Percentiles rank a stretch among this genome's conserved stretches.
These are phyloP conservation scores for Phialocephala sp. DNA, from an alignment of 2,329 filamentous ascomycete species.

Conservation along the genomic window DNA sequence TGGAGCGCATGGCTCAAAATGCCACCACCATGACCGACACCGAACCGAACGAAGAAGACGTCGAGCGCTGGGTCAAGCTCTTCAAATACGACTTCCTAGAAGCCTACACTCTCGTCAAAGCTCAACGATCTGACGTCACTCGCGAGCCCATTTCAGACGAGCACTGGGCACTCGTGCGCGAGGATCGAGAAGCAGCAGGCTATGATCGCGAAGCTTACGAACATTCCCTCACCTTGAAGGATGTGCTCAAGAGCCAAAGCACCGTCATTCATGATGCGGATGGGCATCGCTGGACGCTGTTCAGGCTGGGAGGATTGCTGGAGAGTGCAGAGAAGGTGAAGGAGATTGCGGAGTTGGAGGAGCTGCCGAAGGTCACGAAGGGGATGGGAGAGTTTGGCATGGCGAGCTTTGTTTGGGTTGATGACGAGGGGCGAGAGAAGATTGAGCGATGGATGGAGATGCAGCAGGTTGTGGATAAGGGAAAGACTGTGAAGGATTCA, in stretches of 20 bases:
- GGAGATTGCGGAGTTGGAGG: constrained; percentile 20
- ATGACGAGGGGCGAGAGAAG: constrained; percentile 15
- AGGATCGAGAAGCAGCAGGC: constrained; percentile 13
- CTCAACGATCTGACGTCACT: constrained; percentile 22
- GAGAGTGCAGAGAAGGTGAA: constrained; percentile 18
- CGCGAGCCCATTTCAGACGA: constrained; percentile 19
- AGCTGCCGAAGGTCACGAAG: constrained; percentile 20
- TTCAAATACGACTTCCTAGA: constrained; percentile 20
- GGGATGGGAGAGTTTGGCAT: constrained; percentile 9
- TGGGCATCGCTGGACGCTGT: constrained; percentile 22
- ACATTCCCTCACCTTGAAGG: constrained; percentile 17
- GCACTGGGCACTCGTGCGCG: constrained; percentile 23
- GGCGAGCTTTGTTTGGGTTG: constrained; percentile 22
- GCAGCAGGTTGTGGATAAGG: constrained; percentile 5
- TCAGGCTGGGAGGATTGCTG: constrained; percentile 22
- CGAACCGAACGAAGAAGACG: constrained; percentile 9
- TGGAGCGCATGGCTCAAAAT: constrained; percentile 25
- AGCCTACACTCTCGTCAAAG: constrained; percentile 20
- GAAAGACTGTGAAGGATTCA: neutral
- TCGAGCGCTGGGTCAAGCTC: constrained; percentile 20
- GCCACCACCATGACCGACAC: neutral
- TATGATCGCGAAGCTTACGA: constrained; percentile 28
- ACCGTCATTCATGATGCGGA: constrained; percentile 18
- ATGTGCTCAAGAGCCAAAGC: constrained; percentile 25
- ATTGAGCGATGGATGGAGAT: constrained; percentile 20